These are phyloP conservation scores for Stagonosporopsis cucurbitacearum DNA, from an alignment of 2,329 filamentous ascomycete species.

Conservation along the genomic window DNA sequence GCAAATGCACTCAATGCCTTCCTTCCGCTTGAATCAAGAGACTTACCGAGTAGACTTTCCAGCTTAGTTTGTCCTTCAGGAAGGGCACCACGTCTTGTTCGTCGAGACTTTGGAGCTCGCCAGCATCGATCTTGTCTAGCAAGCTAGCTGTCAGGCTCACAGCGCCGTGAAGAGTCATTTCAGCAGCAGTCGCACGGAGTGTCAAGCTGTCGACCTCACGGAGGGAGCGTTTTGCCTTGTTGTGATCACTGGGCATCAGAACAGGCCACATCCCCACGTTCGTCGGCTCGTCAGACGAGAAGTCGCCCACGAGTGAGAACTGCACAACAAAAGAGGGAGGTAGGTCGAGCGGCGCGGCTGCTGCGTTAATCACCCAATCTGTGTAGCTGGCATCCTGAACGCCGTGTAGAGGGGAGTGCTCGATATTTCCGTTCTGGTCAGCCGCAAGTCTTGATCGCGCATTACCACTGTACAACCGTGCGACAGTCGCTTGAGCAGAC, in stretches of 20 bases:
- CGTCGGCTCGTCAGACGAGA: constrained; percentile 21
- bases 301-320: constrained; percentile 29
- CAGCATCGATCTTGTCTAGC: constrained; percentile 29
- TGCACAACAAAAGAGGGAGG: constrained; percentile 31
- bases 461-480: constrained; percentile 33
- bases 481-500: constrained; percentile 23
- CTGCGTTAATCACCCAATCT: constrained; percentile 36
- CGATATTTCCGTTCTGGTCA: not conserved
- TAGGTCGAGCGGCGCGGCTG: constrained; percentile 12
- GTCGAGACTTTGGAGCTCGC: constrained; percentile 29
- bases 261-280: constrained; percentile 39
- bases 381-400: constrained; percentile 22
- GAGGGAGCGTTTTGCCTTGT: constrained; percentile 54
- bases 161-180: constrained; percentile 21
- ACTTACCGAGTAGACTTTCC: constrained; percentile 38
- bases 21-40: not conserved
- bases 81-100: constrained; percentile 34
- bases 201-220: constrained; percentile 50
- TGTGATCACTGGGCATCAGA: constrained; percentile 25
- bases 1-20: not conserved
- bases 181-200: constrained; percentile 42
- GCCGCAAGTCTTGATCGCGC: constrained; percentile 9
- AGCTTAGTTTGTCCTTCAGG: constrained; percentile 34
- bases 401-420: not conserved
- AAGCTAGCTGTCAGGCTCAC: constrained; percentile 37